Conservation (phyloP, 1,284 basidiomycete genomes). For the Pseudozyma pruni region DNA sequence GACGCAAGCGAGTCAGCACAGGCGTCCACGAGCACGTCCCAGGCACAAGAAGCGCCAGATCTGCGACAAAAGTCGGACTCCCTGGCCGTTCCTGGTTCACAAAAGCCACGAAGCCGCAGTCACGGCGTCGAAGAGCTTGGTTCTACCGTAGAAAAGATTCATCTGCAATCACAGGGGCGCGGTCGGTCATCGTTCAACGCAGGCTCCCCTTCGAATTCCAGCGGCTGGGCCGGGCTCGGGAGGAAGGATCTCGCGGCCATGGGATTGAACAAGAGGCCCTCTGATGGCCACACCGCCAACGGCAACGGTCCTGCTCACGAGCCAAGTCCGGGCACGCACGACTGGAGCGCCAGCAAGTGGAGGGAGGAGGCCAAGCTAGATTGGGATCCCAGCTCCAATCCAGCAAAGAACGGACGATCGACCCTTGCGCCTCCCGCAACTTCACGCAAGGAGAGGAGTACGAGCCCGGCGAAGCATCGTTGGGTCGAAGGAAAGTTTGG, state of each 20-base stretch:
- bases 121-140: slow-evolving; percentile 19
- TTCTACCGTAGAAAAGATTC: slow-evolving; percentile 7
- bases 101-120: slow-evolving; percentile 33
- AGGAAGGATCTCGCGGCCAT: slow-evolving; percentile 56
- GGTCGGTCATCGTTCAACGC: slow-evolving; percentile 22
- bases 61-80: slow-evolving; percentile 1
- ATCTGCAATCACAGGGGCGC: slow-evolving; percentile 10
- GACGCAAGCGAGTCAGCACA: background rate
- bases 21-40: slow-evolving; percentile 1
- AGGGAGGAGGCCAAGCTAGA: slow-evolving; percentile 44
- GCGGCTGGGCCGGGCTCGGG: slow-evolving; percentile 47
- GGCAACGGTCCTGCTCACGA: slow-evolving; percentile 19
- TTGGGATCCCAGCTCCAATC: slow-evolving; percentile 34
- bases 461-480: slow-evolving; percentile 36
- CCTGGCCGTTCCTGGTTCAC: slow-evolving; percentile 13
- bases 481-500: slow-evolving; percentile 63
- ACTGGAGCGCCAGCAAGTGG: slow-evolving; percentile 44
- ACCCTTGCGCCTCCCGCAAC: slow-evolving; percentile 13
- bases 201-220: slow-evolving; percentile 11
- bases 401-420: slow-evolving; percentile 4
- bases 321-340: slow-evolving; percentile 37
- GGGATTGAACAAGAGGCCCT: slow-evolving; percentile 20
- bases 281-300: slow-evolving; percentile 5
- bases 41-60: background rate
- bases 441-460: slow-evolving; percentile 14